Evolutionary conservation across 345 rosid genomes (phyloP).

Genomic region (Populus euphratica): DNA sequence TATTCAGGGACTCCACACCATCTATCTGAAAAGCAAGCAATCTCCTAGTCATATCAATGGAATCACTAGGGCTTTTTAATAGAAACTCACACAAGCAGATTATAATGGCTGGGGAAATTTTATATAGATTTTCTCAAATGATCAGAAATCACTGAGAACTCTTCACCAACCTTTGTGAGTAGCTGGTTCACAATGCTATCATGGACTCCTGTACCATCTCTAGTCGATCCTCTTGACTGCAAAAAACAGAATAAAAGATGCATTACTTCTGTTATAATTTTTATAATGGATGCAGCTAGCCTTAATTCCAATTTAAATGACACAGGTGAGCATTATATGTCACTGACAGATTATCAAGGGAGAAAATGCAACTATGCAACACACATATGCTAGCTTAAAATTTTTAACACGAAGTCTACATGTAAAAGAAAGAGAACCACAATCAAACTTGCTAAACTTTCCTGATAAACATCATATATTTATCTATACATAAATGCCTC

Average conservation of each 20-base stretch:
- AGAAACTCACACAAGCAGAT: conserved; percentile 8
- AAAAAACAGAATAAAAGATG: conserved; percentile 16
- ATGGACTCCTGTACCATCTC: conserved; percentile 98
- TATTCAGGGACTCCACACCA: conserved; percentile 98
- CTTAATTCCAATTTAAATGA: conserved; percentile 4
- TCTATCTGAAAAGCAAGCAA: conserved; percentile 73
- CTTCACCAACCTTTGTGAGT: conserved; percentile 74
- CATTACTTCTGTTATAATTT: neutral
- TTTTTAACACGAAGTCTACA: neutral
- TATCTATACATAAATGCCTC: neutral
- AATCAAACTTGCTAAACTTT: neutral
- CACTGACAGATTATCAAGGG: neutral
- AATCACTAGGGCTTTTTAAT: neutral
- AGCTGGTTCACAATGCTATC: conserved; percentile 98
- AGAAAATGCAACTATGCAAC: neutral
- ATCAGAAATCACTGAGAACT: conserved; percentile 9
- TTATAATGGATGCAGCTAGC: neutral
- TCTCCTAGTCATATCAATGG: conserved; percentile 9
- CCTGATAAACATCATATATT: neutral
- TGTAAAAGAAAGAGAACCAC: neutral
- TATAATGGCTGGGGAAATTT: neutral
- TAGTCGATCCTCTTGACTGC: conserved; percentile 96
- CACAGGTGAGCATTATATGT: neutral
- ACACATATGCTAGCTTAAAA: neutral
- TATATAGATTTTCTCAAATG: neutral